Conservation (phyloP, 2,329 filamentous ascomycete species). For the Claviceps sp. region DNA sequence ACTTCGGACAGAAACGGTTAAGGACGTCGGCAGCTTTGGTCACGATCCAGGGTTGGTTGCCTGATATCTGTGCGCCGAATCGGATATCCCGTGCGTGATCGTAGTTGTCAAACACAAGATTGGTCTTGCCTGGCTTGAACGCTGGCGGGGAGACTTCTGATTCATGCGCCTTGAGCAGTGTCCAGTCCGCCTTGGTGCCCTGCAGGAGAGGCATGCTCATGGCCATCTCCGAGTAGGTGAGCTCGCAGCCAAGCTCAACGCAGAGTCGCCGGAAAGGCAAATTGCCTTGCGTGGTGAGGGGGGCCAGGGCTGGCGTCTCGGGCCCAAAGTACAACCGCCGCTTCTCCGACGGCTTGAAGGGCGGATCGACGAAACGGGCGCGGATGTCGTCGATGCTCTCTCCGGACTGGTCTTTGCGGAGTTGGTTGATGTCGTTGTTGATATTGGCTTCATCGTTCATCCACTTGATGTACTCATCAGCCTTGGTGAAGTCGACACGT, state of each 20-base stretch:
- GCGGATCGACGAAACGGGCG: constrained; percentile 73
- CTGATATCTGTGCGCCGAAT: constrained; percentile 87
- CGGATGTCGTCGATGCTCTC: constrained; percentile 53
- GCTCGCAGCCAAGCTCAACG: constrained; percentile 73
- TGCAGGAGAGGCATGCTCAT: constrained; percentile 82
- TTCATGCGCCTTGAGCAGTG: constrained; percentile 82
- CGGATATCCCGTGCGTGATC: constrained; percentile 71
- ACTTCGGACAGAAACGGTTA: constrained; percentile 60
- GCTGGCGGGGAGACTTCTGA: constrained; percentile 64
- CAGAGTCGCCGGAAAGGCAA: constrained; percentile 87
- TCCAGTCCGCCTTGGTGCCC: constrained; percentile 87
- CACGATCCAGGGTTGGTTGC: constrained; percentile 81
- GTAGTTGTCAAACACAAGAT: constrained; percentile 57
- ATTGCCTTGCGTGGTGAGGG: constrained; percentile 92
- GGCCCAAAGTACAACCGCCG: constrained; percentile 83
- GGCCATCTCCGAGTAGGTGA: constrained; percentile 98
- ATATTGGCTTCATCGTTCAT: constrained; percentile 48
- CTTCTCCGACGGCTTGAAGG: constrained; percentile 86
- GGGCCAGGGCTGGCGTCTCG: constrained; percentile 87
- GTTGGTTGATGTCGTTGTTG: constrained; percentile 26
- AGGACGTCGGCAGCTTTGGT: constrained; percentile 79
- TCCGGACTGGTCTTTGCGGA: constrained; percentile 27
- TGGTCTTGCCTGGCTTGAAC: constrained; percentile 36
- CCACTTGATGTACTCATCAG: constrained; percentile 68
- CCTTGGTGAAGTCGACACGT: constrained; percentile 54